These are phyloP conservation scores for Hygrophila difformis DNA, from an alignment of 257 asterid genomes.

Conservation along the genomic window DNA sequence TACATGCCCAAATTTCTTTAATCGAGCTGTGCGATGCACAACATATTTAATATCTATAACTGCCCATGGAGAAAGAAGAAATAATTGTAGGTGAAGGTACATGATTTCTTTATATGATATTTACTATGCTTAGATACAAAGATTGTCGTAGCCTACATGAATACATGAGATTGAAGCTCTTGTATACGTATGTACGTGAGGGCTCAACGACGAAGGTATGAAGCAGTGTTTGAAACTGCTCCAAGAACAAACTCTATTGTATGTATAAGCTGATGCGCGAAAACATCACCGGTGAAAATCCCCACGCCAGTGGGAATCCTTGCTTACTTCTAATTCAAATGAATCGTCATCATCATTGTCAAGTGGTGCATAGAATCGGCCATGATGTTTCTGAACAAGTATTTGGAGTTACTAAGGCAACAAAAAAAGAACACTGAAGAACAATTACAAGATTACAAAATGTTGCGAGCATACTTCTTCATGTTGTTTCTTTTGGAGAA, in stretches of 20 bases:
- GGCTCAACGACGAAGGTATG: slow-evolving; percentile 65
- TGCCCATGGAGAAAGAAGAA: too few species aligned
- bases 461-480: slow-evolving; percentile 39
- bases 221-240: slow-evolving; percentile 63
- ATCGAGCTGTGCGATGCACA: too few species aligned
- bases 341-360: slow-evolving; percentile 27
- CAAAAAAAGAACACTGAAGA: slow-evolving; percentile 4
- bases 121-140: background rate
- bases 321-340: slow-evolving; percentile 35
- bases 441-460: background rate
- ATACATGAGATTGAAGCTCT: slow-evolving; percentile 4
- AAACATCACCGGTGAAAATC: slow-evolving; percentile 55
- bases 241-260: too few species aligned
- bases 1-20: too few species aligned
- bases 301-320: slow-evolving; percentile 33
- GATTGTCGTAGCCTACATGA: background rate
- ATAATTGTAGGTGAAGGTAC: too few species aligned
- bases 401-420: slow-evolving; percentile 7
- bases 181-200: slow-evolving; percentile 35
- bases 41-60: too few species aligned
- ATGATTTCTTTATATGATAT: too few species aligned
- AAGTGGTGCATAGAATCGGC: slow-evolving; percentile 40
- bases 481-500: slow-evolving; percentile 46
- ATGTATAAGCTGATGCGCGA: too few species aligned
- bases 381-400: slow-evolving; percentile 41